Base-by-base conservation (phyloP, 2,329 filamentous ascomycete species). In the Pseudofabraea citricarpa region DNA sequence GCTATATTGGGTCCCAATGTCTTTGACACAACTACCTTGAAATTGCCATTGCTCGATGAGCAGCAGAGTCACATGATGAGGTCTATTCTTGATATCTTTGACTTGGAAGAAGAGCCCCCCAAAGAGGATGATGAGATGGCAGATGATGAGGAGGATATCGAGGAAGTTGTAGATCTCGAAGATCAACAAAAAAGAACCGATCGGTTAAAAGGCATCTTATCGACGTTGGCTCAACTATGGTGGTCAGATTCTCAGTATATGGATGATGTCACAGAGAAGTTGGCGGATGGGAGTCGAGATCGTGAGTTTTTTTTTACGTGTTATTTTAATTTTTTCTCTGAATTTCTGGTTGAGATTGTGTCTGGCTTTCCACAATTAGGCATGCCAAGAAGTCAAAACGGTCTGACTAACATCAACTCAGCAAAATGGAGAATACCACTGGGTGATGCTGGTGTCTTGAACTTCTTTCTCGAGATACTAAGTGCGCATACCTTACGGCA, bases 361-460 rank as follows among this genome's bases (percentile, higher is more conserved):
- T n/a, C n/a, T n/a, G n/a, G n/a, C n/a, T n/a, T n/a, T n/a, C n/a
- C n/a, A n/a, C n/a, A n/a, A n/a, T n/a, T n/a, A n/a, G n/a, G n/a
- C n/a, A n/a, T n/a, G n/a, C n/a, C n/a, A n/a, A n/a, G n/a, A n/a
- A n/a, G n/a, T n/a, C n/a, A n/a, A n/a, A n/a, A 31, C 29, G 13
- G 37, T 23, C 35, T 24, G 18, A 29, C 53, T 58, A 39, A 62
- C 35, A 21, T 6, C 5, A 20, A 15, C 16, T 23, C 47, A 81
- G 79, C 68, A 31, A 67, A 69, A 36, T 83, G 78, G 76, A 69
- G 80, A 44, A 53, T 68, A 19, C 73, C 79, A 0, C 63, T 79
- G 8, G 79, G 79, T 6, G 70, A 76, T 21, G 79, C 79, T 0
- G 77, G 77, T 2, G 62, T 83, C 23, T 59, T 83, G 7, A 67